Conservation (phyloP, 345 rosid species). For the Passiflora organensis region DNA sequence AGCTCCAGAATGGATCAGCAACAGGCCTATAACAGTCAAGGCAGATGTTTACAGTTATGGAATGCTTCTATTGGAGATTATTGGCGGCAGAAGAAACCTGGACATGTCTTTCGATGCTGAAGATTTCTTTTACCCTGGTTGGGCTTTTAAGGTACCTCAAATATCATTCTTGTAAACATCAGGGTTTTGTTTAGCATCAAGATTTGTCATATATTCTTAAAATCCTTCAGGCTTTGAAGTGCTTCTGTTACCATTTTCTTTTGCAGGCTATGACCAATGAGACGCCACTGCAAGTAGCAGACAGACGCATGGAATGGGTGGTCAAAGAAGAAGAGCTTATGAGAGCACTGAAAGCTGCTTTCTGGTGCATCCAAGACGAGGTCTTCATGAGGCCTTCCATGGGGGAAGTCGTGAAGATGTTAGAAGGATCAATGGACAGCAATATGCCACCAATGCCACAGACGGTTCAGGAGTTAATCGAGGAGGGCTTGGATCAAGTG, state of each 20-base stretch:
- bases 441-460: conserved; percentile 78
- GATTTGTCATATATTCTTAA: too few species aligned
- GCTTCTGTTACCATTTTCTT: background rate
- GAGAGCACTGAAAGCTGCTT: conserved; percentile 22
- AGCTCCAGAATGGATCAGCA: conserved; percentile 32
- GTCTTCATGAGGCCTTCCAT: conserved; percentile 27
- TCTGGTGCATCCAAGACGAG: conserved; percentile 36
- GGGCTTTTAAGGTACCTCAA: conserved; percentile 66
- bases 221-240: background rate
- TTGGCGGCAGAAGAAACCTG: conserved; percentile 29
- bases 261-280: conserved; percentile 17
- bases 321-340: conserved; percentile 25
- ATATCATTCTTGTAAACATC: background rate
- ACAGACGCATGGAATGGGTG: conserved; percentile 15
- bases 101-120: conserved; percentile 26
- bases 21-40: conserved; percentile 29
- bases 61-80: conserved; percentile 28
- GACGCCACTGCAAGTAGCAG: conserved; percentile 23
- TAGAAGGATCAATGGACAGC: conserved; percentile 34
- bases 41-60: conserved; percentile 34
- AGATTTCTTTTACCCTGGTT: conserved; percentile 74
- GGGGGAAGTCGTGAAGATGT: conserved; percentile 29
- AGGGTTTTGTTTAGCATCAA: too few species aligned
- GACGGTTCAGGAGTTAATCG: conserved; percentile 63
- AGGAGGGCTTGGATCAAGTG: conserved; percentile 81